Conservation (phyloP, 306 rosid species). For the Malus orientalis region DNA sequence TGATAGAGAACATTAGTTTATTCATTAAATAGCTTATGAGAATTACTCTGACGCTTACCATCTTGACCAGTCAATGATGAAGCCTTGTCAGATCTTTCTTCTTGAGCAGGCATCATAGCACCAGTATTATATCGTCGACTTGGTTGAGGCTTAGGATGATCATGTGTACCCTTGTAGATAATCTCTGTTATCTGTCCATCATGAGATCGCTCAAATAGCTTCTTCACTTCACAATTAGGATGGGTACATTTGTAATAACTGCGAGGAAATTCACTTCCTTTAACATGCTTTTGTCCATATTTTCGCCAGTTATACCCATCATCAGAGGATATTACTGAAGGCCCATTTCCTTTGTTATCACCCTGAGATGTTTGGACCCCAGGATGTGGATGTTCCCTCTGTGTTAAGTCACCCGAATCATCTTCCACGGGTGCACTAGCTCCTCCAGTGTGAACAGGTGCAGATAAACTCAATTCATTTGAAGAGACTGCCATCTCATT, state of each 20-base stretch:
- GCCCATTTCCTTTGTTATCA: constrained; percentile 50
- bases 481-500: constrained; percentile 50
- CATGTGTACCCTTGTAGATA: constrained; percentile 90
- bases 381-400: constrained; percentile 34
- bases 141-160: constrained; percentile 96
- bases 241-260: constrained; percentile 98
- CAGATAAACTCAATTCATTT: constrained; percentile 48
- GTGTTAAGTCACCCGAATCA: constrained; percentile 52
- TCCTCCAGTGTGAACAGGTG: constrained; percentile 50
- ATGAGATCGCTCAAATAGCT: constrained; percentile 85
- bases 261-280: constrained; percentile 97
- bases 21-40: not conserved
- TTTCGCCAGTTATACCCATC: constrained; percentile 99
- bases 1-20: constrained; percentile 4
- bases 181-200: constrained; percentile 96
- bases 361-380: constrained; percentile 47
- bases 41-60: constrained; percentile 44
- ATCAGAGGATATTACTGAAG: constrained; percentile 52
- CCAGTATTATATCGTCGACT: constrained; percentile 69
- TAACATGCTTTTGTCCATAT: constrained; percentile 92
- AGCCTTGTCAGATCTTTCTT: constrained; percentile 63
- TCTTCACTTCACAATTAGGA: constrained; percentile 97
- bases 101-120: constrained; percentile 47
- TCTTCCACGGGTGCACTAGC: constrained; percentile 45
- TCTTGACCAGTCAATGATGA: constrained; percentile 54